A percentile compares a stretch with the other conserved stretches of the same genome.
phyloP scores from a whole-genome alignment of 805 yeast genomes.

The Phaffomyces antillensis region DNA sequence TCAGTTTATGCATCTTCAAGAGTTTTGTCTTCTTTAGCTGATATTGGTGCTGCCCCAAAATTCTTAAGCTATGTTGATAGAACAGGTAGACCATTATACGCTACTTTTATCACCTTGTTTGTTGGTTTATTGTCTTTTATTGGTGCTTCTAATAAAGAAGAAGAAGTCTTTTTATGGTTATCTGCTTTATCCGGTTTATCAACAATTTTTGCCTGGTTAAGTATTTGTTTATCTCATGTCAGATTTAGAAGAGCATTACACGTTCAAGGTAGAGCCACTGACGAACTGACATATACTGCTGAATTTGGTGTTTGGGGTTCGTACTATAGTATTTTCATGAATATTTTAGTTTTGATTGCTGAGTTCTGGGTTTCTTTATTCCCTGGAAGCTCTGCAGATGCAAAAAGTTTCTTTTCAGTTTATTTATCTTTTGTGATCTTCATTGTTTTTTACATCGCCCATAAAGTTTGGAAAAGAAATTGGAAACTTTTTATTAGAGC shows the following conservation, averaged over 20 bases:
- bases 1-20: slow-evolving; percentile 67
- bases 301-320: slow-evolving; percentile 68
- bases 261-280: slow-evolving; percentile 53
- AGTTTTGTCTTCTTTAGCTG: slow-evolving; percentile 55
- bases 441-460: slow-evolving; percentile 46
- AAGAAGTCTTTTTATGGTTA: slow-evolving; percentile 57
- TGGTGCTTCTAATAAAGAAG: slow-evolving; percentile 45
- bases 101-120: slow-evolving; percentile 41
- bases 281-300: slow-evolving; percentile 61
- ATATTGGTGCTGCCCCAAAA: slow-evolving; percentile 56
- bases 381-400: slow-evolving; percentile 53
- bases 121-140: slow-evolving; percentile 56
- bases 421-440: slow-evolving; percentile 62
- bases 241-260: slow-evolving; percentile 59
- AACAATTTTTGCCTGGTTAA: slow-evolving; percentile 56
- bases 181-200: slow-evolving; percentile 58
- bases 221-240: slow-evolving; percentile 52
- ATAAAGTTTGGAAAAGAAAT: slow-evolving; percentile 46
- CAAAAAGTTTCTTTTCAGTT: slow-evolving; percentile 53
- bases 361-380: slow-evolving; percentile 80
- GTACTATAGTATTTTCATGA: slow-evolving; percentile 49
- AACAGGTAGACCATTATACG: slow-evolving; percentile 59
- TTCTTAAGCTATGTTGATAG: slow-evolving; percentile 55
- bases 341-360: slow-evolving; percentile 55
- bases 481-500: slow-evolving; percentile 36